Percentiles rank a stretch among this genome's conserved stretches.
phyloP scores from a whole-genome alignment of 1,284 basidiomycete genomes.

The Xerocomus amazonicus region DNA sequence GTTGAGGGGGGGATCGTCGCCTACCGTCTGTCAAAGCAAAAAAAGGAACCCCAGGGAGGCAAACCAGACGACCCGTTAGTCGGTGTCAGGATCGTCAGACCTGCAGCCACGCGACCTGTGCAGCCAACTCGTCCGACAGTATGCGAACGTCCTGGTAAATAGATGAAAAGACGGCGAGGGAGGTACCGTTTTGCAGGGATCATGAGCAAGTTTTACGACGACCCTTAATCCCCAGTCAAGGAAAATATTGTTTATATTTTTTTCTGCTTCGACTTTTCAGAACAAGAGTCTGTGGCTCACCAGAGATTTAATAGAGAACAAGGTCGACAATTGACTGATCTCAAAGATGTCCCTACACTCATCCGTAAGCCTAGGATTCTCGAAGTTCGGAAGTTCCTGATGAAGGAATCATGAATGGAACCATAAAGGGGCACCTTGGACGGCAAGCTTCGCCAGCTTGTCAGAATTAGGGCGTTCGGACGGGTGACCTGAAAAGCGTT shows the following conservation, averaged over 20 bases:
- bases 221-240: too few species aligned
- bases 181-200: neutral
- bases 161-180: too few species aligned
- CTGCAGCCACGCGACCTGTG: slow-evolving; percentile 6
- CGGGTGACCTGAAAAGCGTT: too few species aligned
- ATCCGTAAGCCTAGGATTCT: too few species aligned
- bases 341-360: too few species aligned
- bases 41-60: slow-evolving; percentile 7
- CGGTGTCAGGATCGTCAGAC: slow-evolving; percentile 4
- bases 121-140: slow-evolving; percentile 2
- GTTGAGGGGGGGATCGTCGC: neutral
- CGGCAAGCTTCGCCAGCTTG: neutral
- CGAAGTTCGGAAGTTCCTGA: too few species aligned
- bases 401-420: slow-evolving; percentile 1
- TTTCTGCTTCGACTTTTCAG: too few species aligned
- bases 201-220: too few species aligned
- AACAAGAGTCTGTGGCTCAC: too few species aligned
- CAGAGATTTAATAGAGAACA: too few species aligned
- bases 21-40: neutral
- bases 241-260: too few species aligned
- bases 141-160: neutral
- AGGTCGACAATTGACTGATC: too few species aligned
- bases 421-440: slow-evolving; percentile 5
- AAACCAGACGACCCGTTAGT: slow-evolving; percentile 6
- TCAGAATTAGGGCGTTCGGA: neutral